Conservation (phyloP, 352 stramenopile species). For the Saprolegnia diclina region DNA sequence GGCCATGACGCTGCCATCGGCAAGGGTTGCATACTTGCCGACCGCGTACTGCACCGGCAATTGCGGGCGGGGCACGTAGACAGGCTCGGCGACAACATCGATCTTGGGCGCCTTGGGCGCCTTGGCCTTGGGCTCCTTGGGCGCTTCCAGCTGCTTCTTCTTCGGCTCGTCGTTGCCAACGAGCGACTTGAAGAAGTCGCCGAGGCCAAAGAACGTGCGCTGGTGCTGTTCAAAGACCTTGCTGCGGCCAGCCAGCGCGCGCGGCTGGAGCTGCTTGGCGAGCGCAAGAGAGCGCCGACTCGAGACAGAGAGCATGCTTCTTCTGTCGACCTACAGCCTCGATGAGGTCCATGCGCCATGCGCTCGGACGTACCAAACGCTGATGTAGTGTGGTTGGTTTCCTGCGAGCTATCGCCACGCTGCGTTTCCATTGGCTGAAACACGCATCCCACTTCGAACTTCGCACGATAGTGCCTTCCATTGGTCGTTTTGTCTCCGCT, state of each 20-base stretch:
- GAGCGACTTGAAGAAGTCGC: conserved; percentile 7
- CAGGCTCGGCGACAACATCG: background rate
- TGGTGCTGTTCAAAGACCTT: background rate
- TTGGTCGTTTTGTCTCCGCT: background rate
- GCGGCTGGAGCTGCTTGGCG: background rate
- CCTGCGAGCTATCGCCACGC: background rate
- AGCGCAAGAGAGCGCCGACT: conserved; percentile 1
- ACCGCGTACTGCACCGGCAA: conserved; percentile 55
- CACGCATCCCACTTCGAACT: background rate
- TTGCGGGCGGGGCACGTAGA: background rate
- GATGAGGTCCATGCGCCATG: background rate
- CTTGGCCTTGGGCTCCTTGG: background rate
- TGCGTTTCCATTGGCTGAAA: background rate
- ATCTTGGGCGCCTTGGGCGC: background rate
- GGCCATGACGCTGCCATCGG: conserved; percentile 79
- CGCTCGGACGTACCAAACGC: background rate
- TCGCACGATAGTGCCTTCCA: background rate
- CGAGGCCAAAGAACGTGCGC: conserved; percentile 10
- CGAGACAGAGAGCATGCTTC: conserved; percentile 3
- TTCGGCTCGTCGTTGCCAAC: background rate
- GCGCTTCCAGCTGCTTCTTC: background rate
- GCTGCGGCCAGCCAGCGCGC: background rate
- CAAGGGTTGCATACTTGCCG: conserved; percentile 76
- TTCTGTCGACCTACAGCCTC: background rate
- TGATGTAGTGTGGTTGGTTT: background rate